Conservation (phyloP, 2,329 filamentous ascomycete species). For the Fusarium buharicum region DNA sequence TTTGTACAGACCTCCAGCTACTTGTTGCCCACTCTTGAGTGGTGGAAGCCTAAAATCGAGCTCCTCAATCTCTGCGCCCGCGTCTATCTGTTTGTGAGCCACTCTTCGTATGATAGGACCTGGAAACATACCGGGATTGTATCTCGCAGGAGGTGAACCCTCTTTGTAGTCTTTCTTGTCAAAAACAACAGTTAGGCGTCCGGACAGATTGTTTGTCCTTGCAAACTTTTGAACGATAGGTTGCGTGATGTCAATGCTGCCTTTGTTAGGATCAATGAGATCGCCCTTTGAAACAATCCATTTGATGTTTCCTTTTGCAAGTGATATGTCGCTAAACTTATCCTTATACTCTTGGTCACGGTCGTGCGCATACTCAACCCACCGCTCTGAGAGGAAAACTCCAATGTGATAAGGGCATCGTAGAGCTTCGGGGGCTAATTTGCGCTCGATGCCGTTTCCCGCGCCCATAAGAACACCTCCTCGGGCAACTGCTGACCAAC, state of each 20-base stretch:
- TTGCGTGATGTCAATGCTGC: constrained; percentile 8
- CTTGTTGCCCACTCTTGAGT: neutral
- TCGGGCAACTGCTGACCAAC: constrained; percentile 26
- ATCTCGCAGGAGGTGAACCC: neutral
- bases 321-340: neutral
- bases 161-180: neutral
- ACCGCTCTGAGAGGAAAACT: constrained; percentile 13
- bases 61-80: neutral
- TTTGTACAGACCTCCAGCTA: constrained; percentile 1
- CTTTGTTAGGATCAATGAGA: constrained; percentile 4
- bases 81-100: neutral
- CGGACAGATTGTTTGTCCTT: neutral
- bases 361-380: constrained; percentile 7
- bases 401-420: constrained; percentile 18
- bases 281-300: constrained; percentile 29
- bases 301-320: constrained; percentile 23
- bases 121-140: neutral
- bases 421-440: neutral
- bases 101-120: neutral
- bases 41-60: neutral
- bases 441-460: constrained; percentile 5
- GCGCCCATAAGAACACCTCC: constrained; percentile 29
- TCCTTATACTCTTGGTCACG: constrained; percentile 9
- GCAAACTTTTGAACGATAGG: constrained; percentile 2
- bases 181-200: constrained; percentile 12